Conservation (phyloP, 345 rosid genomes). For the Syzygium aromaticum region DNA sequence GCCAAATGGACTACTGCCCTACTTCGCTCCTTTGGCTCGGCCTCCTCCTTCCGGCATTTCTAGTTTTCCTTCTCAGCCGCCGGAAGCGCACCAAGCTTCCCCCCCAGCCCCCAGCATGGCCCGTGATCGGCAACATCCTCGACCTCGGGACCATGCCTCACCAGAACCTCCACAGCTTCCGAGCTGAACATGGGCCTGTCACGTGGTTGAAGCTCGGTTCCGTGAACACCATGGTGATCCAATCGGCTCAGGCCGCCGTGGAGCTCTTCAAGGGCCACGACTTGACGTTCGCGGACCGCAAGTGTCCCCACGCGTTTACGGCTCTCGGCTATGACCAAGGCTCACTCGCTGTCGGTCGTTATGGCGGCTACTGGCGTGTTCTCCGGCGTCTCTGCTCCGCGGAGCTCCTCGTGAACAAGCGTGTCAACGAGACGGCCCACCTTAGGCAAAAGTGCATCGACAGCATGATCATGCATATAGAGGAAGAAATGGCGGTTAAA, state of each 20-base stretch:
- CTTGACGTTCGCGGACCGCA: background rate
- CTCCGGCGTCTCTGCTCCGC: background rate
- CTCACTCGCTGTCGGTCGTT: background rate
- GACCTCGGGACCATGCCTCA: background rate
- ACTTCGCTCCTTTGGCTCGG: background rate
- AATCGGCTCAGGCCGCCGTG: conserved; percentile 8
- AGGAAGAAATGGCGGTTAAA: background rate
- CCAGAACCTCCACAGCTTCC: background rate
- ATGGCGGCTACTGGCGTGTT: background rate
- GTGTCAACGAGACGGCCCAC: background rate
- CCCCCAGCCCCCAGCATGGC: background rate
- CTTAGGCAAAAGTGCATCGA: background rate
- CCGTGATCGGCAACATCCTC: background rate
- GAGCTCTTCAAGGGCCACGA: conserved; percentile 7
- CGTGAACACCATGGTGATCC: conserved; percentile 14
- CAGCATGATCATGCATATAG: background rate
- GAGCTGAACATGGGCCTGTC: background rate
- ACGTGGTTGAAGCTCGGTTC: conserved; percentile 14
- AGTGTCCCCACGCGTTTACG: background rate
- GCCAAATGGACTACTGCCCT: background rate
- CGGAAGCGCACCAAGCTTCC: background rate
- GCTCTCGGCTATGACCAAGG: background rate
- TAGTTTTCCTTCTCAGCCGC: background rate
- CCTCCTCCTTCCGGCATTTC: background rate
- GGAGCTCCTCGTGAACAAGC: background rate